phyloP scores from a whole-genome alignment of 2,329 filamentous ascomycete genomes.

The Albophoma yamanashiensis region DNA sequence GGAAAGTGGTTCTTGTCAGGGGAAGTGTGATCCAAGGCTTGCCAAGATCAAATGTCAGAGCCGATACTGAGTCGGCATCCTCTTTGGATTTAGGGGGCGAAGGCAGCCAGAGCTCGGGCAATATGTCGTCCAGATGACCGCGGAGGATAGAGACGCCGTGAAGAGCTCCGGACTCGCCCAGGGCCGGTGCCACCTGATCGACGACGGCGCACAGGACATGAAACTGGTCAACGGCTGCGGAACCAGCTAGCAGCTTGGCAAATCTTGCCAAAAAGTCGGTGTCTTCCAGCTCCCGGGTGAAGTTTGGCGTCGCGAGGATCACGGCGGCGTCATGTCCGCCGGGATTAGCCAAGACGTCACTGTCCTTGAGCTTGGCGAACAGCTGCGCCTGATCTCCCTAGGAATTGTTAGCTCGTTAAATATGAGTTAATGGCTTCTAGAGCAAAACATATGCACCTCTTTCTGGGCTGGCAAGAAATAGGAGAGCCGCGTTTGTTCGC shows the following conservation, averaged over 20 bases:
- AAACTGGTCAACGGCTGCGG: constrained; percentile 24
- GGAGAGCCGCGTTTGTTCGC: constrained; percentile 10
- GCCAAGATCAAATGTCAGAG: constrained; percentile 30
- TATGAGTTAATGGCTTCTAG: neutral
- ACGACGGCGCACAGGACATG: constrained; percentile 44
- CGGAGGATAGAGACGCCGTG: constrained; percentile 43
- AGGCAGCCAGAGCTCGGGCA: constrained; percentile 35
- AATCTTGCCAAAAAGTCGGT: constrained; percentile 29
- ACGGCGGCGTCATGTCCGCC: constrained; percentile 30
- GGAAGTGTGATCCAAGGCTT: constrained; percentile 42
- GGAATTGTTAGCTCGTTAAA: neutral
- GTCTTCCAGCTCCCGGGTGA: constrained; percentile 37
- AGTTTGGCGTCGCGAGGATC: constrained; percentile 37
- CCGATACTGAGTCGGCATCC: constrained; percentile 25
- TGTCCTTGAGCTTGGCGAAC: constrained; percentile 10
- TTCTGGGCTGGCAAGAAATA: constrained; percentile 8
- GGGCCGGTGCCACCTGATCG: constrained; percentile 36
- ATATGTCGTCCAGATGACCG: constrained; percentile 25
- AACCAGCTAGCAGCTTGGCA: constrained; percentile 34
- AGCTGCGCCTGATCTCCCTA: constrained; percentile 8
- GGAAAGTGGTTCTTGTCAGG: constrained; percentile 69
- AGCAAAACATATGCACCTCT: neutral
- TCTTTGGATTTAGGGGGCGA: constrained; percentile 13
- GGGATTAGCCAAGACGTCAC: constrained; percentile 16
- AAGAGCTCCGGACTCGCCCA: constrained; percentile 16